Evolutionary conservation across 306 rosid species (phyloP).

Genomic region (Dalbergia cochinchinensis): DNA sequence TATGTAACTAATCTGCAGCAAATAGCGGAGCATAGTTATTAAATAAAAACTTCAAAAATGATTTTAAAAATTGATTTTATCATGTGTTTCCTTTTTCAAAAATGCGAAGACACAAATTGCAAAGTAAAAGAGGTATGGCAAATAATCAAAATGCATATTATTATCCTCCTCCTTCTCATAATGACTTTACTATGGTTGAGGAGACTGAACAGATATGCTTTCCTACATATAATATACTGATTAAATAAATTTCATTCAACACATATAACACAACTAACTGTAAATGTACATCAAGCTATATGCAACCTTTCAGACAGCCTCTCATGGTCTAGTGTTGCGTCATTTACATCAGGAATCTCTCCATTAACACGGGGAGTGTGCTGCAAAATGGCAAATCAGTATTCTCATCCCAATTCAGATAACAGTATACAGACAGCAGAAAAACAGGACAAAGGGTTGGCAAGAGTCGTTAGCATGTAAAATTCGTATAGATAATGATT

Average conservation of each 20-base stretch:
- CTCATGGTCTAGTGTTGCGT: constrained; percentile 89
- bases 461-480: not conserved
- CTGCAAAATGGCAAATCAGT: constrained; percentile 70
- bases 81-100: not conserved
- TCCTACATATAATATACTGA: constrained; percentile 1
- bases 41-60: not conserved
- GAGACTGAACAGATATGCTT: constrained; percentile 35
- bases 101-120: constrained; percentile 14
- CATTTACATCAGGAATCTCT: constrained; percentile 93
- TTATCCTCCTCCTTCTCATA: constrained; percentile 18
- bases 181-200: not conserved
- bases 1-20: constrained; percentile 78
- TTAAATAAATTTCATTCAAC: constrained; percentile 4
- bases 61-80: not conserved
- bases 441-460: constrained; percentile 12
- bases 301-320: constrained; percentile 83
- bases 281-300: constrained; percentile 33
- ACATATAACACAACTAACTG: constrained; percentile 19
- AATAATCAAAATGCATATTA: not conserved
- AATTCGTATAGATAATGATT: constrained; percentile 19
- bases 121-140: constrained; percentile 1
- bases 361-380: constrained; percentile 95
- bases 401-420: constrained; percentile 34
- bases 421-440: constrained; percentile 40
- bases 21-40: constrained; percentile 34